Evolutionary conservation across 2,329 filamentous ascomycete species (phyloP), one percentile per base, ranked within the genome.

Genomic region (Geoglossum cookeanum): DNA sequence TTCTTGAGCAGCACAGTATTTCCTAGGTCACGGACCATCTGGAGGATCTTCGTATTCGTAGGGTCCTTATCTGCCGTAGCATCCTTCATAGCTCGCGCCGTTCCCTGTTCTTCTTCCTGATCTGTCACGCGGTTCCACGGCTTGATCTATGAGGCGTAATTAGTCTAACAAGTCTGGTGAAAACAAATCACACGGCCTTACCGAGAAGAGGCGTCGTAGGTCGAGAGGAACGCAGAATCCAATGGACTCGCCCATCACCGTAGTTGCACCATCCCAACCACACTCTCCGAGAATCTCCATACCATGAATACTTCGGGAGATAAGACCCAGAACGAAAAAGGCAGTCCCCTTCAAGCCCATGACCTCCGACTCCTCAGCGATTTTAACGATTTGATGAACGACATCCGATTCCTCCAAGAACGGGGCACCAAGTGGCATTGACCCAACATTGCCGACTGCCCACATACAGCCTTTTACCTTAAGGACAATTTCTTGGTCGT

Each of bases 401-500:
- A 97, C 88, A 62, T 96, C 87, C 42, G 82, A 87, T 58, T 85
- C 83, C 69, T 96, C 92, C 3, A 98, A 75, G 68, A 98, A 98
- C 0, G 89, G 89, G 0, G 91, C 91, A 1, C 92, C 92, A 1
- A 96, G 80, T 64, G 97, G 91, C 90, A 98, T 97, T 0, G 90
- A 96, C 0, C 92, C 92, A 42, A 98, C 91, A 64, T 98, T 98
- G 29, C 92, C 92, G 0, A 98, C 89, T 0, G 92, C 92, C 92
- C 92, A 98, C 53, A 98, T 75, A 67, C 89, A 96, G 6, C 90
- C 92, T 69, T 98, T 98, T 62, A 97, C 88, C 67, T 96, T 97
- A 59, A 88, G 81, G 49, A 97, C 82, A 29, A 84, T 78, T 68
- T 98, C 92, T 0, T 78, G 68, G 64, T 98, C 92, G 62, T 94